Base-by-base conservation (phyloP, 805 yeast species). In the Yarrowia deformans region DNA sequence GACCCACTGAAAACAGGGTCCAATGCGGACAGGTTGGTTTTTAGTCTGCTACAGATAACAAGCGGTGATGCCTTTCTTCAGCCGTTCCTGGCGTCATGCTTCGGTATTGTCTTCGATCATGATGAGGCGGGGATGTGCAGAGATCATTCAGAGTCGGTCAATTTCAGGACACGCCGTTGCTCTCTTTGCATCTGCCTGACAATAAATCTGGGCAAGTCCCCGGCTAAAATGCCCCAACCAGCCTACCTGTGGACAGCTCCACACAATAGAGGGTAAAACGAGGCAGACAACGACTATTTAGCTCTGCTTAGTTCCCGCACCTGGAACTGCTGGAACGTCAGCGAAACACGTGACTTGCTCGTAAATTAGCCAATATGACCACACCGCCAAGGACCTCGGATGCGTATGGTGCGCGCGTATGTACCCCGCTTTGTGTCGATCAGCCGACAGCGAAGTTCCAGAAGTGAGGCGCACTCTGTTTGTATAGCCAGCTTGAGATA, bases 371-470 rank as follows among this genome's bases (percentile, higher is more conserved):
- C 60, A 37, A 49, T 16, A 14, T 29, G 50, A 13, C 29, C 32
- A 13, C 56, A 34, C 35, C 32, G 60, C 60, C 63, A 56, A 56
- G 63, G 35, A 19, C 48, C 63, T 56, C 63, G 63, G 61, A 32
- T 56, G 48, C 63, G 58, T 37, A 4, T 10, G 58, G n/a, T 19
- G 58, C 43, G 48, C n/a, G 43, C 16, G 18, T 16, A 56, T 56
- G 63, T 40, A 56, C 63, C 63, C 63, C 63, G 35, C 63, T 40
- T 10, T 29, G 54, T 40, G 63, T 40, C 48, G 63, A 56, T 56
- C 63, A 56, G 48, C 63, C 63, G 63, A 56, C 45, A 54, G 35
- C 18, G 34, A 39, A 8, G 60, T 54, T 54, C 60, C 60, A 39
- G 60, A 54, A 54, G 45, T 37, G 32, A 45, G 56, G 56, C 6